Base-by-base conservation (phyloP, 1,284 basidiomycete genomes). In the Flammula alnicola region DNA sequence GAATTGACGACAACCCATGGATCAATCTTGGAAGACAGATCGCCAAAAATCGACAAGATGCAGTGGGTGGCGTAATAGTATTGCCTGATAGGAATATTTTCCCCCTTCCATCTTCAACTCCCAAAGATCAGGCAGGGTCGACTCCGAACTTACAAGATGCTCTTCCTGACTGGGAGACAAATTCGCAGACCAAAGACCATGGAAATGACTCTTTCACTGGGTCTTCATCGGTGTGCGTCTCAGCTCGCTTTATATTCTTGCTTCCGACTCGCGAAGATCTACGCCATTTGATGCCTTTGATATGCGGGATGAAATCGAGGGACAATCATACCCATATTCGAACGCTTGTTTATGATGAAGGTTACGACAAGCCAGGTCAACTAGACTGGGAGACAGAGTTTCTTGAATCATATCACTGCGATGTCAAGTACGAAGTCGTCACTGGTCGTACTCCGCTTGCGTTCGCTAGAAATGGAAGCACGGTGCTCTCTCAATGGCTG, bases 201-300 rank as follows among this genome's bases (percentile, higher is more conserved):
- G n/a, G n/a, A n/a, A n/a, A n/a, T n/a, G n/a, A n/a, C n/a, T n/a
- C n/a, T n/a, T n/a, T n/a, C n/a, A n/a, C n/a, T n/a, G n/a, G n/a
- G 1, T 14, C 19, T 38, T 32, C 8, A 11, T 5, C 50, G 26
- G 20, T 11, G 23, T 11, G 36, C 17, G n/a, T 7, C 4, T 16
- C 29, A 4, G 30, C 43, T 27, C 31, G 44, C 8, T 72, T 74
- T 48, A 55, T 63, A 12, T 59, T 71, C 27, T 44, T 74, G 3
- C 56, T 82, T 38, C 74, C 76, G 9, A 62, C 54, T 5, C 47
- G 67, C 22, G 59, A 69, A 3, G 78, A 84, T 44, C 57, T 85
- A 12, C 52, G 43, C 1, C 47, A 59, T 4, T 66, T 84, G 26
- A 65, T 72, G 7, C 64, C 73, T 25, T 67, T 79, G 3, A 58